A percentile compares a stretch with the other conserved stretches of the same genome.
phyloP scores from a whole-genome alignment of 352 stramenopile species.

The Globisporangium solare region DNA sequence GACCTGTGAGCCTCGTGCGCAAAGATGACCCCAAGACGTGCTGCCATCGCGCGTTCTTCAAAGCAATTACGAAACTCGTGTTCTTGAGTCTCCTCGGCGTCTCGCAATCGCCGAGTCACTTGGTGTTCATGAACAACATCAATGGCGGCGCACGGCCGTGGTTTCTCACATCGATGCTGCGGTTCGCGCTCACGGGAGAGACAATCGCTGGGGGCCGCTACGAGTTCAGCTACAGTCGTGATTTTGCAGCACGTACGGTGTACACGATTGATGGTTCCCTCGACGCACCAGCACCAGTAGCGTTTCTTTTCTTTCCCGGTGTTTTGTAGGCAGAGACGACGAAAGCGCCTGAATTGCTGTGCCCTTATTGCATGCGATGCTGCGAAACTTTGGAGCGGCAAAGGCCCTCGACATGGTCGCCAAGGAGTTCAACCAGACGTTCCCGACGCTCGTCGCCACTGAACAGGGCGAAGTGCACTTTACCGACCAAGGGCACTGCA shows the following conservation, averaged over 20 bases:
- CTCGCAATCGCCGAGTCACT: conserved; percentile 20
- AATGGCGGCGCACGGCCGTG: conserved; percentile 25
- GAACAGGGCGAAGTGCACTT: conserved; percentile 33
- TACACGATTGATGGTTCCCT: not conserved
- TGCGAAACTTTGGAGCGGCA: conserved; percentile 16
- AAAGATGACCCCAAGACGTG: conserved; percentile 25
- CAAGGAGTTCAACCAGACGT: conserved; percentile 25
- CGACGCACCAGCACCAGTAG: too few species aligned
- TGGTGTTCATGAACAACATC: conserved; percentile 32
- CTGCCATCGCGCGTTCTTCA: conserved; percentile 37
- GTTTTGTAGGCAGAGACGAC: conserved; percentile 22
- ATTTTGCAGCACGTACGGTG: conserved; percentile 15
- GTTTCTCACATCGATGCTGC: conserved; percentile 20
- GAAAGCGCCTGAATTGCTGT: conserved; percentile 27
- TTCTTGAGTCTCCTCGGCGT: conserved; percentile 22
- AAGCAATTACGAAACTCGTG: conserved; percentile 24
- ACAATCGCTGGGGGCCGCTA: conserved; percentile 16
- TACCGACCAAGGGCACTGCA: conserved; percentile 21
- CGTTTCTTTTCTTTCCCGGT: not conserved
- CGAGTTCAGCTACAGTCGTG: conserved; percentile 18
- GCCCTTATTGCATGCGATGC: conserved; percentile 22
- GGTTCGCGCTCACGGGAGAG: conserved; percentile 20
- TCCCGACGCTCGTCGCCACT: conserved; percentile 18
- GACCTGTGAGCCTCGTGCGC: conserved; percentile 11
- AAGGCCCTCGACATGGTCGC: conserved; percentile 17